Conservation (phyloP, 495 filamentous ascomycete species). For the Rhizodiscina lignyota region DNA sequence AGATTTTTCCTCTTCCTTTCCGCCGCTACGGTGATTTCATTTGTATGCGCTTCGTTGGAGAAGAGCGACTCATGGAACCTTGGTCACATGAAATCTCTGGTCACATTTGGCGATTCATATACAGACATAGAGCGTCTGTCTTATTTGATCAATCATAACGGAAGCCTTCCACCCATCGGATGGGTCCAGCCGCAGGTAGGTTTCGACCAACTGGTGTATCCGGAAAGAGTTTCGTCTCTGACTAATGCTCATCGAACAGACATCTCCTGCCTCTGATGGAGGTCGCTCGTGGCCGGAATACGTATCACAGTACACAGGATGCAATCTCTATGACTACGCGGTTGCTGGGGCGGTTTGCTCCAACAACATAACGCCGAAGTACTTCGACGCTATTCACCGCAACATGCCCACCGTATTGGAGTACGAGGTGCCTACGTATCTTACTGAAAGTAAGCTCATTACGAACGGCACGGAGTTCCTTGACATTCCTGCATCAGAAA, state of each 20-base stretch:
- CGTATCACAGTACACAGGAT: constrained; percentile 35
- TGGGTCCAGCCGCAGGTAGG: constrained; percentile 27
- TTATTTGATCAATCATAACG: constrained; percentile 42
- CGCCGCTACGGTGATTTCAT: too few relatives aligned
- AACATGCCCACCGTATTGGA: constrained; percentile 44
- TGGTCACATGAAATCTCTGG: constrained; percentile 33
- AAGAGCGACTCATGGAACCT: too few relatives aligned
- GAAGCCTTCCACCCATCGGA: constrained; percentile 45
- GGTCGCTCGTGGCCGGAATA: constrained; percentile 49
- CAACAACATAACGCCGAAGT: constrained; percentile 42
- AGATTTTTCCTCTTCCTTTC: too few relatives aligned
- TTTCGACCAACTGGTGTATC: too few relatives aligned
- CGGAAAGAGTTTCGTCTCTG: too few relatives aligned
- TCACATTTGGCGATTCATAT: constrained; percentile 59
- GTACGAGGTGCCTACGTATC: constrained; percentile 53
- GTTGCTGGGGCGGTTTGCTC: constrained; percentile 54
- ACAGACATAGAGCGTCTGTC: constrained; percentile 49
- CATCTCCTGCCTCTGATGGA: constrained; percentile 34
- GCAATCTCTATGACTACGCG: constrained; percentile 56
- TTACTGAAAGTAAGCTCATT: constrained; percentile 36
- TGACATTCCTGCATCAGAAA: constrained; percentile 34
- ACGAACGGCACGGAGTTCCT: constrained; percentile 30
- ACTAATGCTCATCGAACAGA: too few relatives aligned
- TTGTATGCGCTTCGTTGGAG: too few relatives aligned
- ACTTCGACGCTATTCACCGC: constrained; percentile 27